These are phyloP conservation scores for Trichoderma brevicompactum DNA, from an alignment of 2,329 filamentous ascomycete genomes.

Conservation along the genomic window DNA sequence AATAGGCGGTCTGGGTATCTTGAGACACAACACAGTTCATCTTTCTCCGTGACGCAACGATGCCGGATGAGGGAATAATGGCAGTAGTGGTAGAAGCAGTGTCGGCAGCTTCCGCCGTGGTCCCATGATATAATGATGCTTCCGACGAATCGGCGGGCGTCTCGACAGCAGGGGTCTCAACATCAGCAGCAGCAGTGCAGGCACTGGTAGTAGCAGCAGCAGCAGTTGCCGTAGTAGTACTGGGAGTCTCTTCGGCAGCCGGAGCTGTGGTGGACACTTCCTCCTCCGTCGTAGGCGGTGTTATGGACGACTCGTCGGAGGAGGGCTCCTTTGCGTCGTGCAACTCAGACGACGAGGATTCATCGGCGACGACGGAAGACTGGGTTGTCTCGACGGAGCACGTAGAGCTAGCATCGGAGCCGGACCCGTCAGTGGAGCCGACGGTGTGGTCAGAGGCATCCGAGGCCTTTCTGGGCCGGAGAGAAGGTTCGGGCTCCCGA, in stretches of 20 bases:
- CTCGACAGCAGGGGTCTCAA: background rate
- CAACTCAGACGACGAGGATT: background rate
- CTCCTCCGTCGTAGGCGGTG: background rate
- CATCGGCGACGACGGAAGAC: constrained; percentile 20
- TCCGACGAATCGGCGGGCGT: background rate
- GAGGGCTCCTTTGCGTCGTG: constrained; percentile 9
- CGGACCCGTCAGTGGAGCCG: constrained; percentile 14
- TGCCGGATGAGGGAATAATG: background rate
- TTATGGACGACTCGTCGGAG: constrained; percentile 6
- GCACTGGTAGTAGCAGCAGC: background rate
- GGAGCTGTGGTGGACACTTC: background rate
- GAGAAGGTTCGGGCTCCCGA: background rate
- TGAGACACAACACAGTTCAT: constrained; percentile 14
- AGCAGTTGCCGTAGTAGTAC: background rate
- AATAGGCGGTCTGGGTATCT: constrained; percentile 18
- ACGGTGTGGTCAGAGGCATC: constrained; percentile 8
- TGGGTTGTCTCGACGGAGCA: constrained; percentile 22
- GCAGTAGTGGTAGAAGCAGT: background rate
- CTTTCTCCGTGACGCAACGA: constrained; percentile 13
- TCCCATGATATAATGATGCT: background rate
- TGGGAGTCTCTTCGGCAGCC: background rate
- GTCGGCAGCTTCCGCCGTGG: background rate
- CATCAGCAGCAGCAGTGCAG: background rate
- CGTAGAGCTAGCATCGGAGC: constrained; percentile 19
- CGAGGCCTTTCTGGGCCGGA: constrained; percentile 10